phyloP scores from a whole-genome alignment of 2,329 filamentous ascomycete genomes.

The Verticillium albo-atrum region DNA sequence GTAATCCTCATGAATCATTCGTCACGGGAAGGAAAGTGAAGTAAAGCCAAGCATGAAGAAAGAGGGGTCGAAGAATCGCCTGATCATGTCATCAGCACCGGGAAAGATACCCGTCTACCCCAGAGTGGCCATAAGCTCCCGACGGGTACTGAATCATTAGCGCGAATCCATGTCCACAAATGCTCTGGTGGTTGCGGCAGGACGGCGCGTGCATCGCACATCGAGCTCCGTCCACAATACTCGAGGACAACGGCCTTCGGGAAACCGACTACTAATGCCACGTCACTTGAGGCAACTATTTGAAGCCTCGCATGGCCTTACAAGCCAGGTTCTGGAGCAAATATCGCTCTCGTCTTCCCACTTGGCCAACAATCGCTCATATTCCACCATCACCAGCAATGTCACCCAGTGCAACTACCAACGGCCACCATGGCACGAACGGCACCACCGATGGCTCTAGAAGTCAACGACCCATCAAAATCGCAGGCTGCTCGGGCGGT shows the following conservation, averaged over 20 bases:
- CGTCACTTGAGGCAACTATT: too few species aligned
- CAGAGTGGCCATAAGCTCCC: background rate
- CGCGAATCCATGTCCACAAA: background rate
- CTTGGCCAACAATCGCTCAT: too few species aligned
- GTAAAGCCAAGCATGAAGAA: too few species aligned
- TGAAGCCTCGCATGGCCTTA: too few species aligned
- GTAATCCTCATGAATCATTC: background rate
- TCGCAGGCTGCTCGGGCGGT: conserved; percentile 23
- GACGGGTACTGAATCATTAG: conserved; percentile 11
- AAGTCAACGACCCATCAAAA: conserved; percentile 21
- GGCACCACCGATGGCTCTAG: conserved; percentile 6
- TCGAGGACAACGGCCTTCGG: background rate
- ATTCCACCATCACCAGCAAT: conserved; percentile 2
- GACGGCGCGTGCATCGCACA: background rate
- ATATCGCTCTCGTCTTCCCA: too few species aligned
- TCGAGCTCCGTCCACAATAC: background rate
- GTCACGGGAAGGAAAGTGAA: background rate
- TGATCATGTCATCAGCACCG: background rate
- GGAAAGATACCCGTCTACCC: background rate
- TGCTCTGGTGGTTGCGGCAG: background rate
- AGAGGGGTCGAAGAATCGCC: background rate
- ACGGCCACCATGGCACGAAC: conserved; percentile 1
- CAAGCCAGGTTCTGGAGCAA: too few species aligned
- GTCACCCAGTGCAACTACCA: conserved; percentile 11
- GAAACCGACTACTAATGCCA: background rate